phyloP scores from a whole-genome alignment of 441 rosid genomes.

The Raphanus hybrid region DNA sequence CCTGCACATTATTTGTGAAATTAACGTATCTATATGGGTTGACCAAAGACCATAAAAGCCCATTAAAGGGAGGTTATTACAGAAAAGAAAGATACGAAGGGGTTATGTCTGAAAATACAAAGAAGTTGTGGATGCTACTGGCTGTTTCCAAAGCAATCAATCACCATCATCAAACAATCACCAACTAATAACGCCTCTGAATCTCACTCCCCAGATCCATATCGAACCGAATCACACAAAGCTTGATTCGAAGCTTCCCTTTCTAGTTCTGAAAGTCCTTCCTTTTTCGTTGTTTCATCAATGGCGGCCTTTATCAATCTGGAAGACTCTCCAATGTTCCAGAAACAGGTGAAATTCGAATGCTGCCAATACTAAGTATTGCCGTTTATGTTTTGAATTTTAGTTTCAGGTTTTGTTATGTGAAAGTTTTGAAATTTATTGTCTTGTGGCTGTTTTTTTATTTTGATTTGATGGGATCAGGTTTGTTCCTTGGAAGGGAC shows the following conservation, averaged over 20 bases:
- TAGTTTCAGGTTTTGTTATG: not conserved
- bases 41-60: not conserved
- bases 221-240: slow-evolving; percentile 2
- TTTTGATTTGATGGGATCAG: slow-evolving; percentile 44
- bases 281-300: slow-evolving; percentile 17
- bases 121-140: slow-evolving; percentile 4
- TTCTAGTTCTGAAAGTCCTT: slow-evolving; percentile 6
- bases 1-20: not conserved
- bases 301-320: slow-evolving; percentile 74
- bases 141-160: slow-evolving; percentile 2
- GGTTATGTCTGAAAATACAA: not conserved
- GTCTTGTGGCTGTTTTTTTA: slow-evolving; percentile 12
- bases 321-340: slow-evolving; percentile 94
- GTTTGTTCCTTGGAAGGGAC: slow-evolving; percentile 61
- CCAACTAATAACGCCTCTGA: slow-evolving; percentile 11
- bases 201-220: slow-evolving; percentile 14
- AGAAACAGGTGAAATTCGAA: slow-evolving; percentile 60
- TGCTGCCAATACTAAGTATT: not conserved
- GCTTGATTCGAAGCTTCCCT: slow-evolving; percentile 3
- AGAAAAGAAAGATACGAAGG: not conserved
- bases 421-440: slow-evolving; percentile 1
- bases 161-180: not conserved
- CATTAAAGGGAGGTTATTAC: not conserved
- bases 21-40: not conserved
- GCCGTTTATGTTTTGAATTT: not conserved